Evolutionary conservation across 2,329 filamentous ascomycete species (phyloP).

Genomic region (Colletotrichum sp.): DNA sequence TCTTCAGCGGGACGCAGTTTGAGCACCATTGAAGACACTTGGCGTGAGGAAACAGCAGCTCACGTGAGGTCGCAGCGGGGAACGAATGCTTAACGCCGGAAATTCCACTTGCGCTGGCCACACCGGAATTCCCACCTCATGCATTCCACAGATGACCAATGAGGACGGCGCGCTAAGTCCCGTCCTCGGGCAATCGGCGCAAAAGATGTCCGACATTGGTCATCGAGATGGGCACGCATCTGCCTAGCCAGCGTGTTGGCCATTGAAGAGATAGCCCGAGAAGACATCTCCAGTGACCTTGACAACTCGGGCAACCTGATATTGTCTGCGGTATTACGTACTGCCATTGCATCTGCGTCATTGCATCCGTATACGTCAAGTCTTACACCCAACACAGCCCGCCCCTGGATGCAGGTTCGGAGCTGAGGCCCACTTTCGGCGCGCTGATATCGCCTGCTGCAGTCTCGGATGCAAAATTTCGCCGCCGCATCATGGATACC

Average conservation of each 20-base stretch:
- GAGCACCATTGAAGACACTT: not conserved
- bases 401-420: not conserved
- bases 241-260: not conserved
- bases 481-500: conserved; percentile 21
- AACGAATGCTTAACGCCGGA: not conserved
- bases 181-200: conserved; percentile 28
- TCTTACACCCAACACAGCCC: not conserved
- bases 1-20: not conserved
- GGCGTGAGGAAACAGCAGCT: not conserved
- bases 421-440: conserved; percentile 8
- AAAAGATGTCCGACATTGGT: conserved; percentile 26
- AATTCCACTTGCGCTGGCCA: not conserved
- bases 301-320: not conserved
- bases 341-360: not conserved
- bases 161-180: not conserved
- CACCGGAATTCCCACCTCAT: conserved; percentile 4
- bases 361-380: not conserved
- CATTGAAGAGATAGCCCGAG: not conserved
- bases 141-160: not conserved
- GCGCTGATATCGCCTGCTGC: not conserved
- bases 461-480: not conserved
- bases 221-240: not conserved
- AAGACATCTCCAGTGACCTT: not conserved
- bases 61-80: not conserved
- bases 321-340: not conserved